Evolutionary conservation across 345 rosid genomes (phyloP).

Genomic region (Garcia nutans): DNA sequence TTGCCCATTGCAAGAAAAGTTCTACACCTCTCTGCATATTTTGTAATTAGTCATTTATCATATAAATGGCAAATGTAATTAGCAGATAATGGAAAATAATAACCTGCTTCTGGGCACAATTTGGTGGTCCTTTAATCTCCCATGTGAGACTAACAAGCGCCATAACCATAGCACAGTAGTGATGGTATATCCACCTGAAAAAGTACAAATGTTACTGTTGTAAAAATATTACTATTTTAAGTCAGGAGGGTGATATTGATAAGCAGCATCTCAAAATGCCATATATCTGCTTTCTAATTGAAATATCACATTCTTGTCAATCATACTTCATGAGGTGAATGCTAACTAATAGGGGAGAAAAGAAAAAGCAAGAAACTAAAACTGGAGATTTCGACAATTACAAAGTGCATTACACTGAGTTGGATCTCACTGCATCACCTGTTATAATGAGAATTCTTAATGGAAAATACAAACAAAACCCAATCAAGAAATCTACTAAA

Average conservation of each 20-base stretch:
- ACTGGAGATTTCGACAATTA: background rate
- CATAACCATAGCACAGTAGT: slow-evolving; percentile 92
- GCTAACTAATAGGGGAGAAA: too few relatives aligned
- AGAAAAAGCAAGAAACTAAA: background rate
- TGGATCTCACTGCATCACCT: background rate
- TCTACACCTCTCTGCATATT: slow-evolving; percentile 87
- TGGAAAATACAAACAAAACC: background rate
- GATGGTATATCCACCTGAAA: slow-evolving; percentile 98
- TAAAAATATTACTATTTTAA: slow-evolving; percentile 7
- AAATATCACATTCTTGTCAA: background rate
- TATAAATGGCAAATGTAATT: slow-evolving; percentile 9
- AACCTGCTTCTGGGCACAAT: slow-evolving; percentile 96
- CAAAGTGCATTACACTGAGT: background rate
- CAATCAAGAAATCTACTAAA: background rate
- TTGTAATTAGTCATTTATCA: slow-evolving; percentile 19
- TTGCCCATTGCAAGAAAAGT: slow-evolving; percentile 98
- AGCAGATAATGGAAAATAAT: slow-evolving; percentile 14
- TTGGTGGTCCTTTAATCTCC: slow-evolving; percentile 97
- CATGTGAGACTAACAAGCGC: slow-evolving; percentile 98
- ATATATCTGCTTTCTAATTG: slow-evolving; percentile 1
- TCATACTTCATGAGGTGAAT: background rate
- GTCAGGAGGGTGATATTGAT: slow-evolving; percentile 1
- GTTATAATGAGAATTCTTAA: background rate
- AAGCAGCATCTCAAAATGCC: slow-evolving; percentile 1
- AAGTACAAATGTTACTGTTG: slow-evolving; percentile 26